phyloP scores from a whole-genome alignment of 2,329 filamentous ascomycete genomes.

The Chaetomiaceae sp. region DNA sequence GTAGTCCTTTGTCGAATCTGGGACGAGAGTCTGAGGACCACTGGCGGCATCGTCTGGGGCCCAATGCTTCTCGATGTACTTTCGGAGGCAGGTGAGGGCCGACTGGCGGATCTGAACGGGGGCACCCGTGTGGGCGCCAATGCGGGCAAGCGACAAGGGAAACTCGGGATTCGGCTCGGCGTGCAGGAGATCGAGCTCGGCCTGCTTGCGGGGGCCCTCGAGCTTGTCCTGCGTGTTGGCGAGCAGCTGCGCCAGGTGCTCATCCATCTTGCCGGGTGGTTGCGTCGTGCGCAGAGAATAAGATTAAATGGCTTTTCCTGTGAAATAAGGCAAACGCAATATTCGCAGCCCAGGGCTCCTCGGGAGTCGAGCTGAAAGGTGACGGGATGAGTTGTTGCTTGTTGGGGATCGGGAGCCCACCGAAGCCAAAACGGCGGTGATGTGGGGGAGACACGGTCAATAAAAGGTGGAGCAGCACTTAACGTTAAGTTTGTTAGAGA shows the following conservation, averaged over 20 bases:
- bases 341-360: neutral
- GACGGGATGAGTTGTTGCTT: neutral
- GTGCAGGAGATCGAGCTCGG: conserved; percentile 75
- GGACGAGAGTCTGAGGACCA: conserved; percentile 59
- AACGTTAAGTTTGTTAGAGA: neutral
- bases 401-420: neutral
- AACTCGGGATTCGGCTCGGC: conserved; percentile 68
- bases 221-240: conserved; percentile 77
- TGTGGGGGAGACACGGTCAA: conserved; percentile 7
- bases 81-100: conserved; percentile 73
- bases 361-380: too few relatives aligned
- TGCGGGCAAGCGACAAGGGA: conserved; percentile 72
- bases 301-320: neutral
- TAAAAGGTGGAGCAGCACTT: neutral
- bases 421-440: neutral
- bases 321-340: neutral
- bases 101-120: conserved; percentile 75
- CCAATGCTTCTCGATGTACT: conserved; percentile 84
- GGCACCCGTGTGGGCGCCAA: conserved; percentile 72
- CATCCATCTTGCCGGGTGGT: conserved; percentile 64
- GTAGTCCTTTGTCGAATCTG: conserved; percentile 67
- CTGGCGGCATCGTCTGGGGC: conserved; percentile 71
- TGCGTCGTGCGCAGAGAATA: neutral
- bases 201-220: conserved; percentile 74
- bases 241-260: conserved; percentile 84